Evolutionary conservation across 2,329 filamentous ascomycete genomes (phyloP).

Genomic region (Neurospora sp.): DNA sequence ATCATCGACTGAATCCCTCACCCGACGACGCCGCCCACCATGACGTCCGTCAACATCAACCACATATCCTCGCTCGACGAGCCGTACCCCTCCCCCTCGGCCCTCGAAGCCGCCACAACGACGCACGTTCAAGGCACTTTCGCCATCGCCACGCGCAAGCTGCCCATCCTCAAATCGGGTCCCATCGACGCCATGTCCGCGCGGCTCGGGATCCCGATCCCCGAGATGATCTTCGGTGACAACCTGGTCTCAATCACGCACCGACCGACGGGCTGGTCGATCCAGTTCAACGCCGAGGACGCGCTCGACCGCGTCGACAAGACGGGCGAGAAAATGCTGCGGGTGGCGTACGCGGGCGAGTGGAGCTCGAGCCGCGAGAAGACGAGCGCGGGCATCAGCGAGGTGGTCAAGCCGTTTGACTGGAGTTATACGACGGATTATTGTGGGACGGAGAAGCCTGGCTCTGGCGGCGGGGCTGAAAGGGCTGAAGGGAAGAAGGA

Average conservation of each 20-base stretch:
- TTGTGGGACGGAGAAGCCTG: constrained; percentile 47
- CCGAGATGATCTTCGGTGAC: constrained; percentile 99
- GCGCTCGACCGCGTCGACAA: constrained; percentile 90
- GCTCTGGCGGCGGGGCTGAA: not conserved
- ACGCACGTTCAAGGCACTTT: constrained; percentile 55
- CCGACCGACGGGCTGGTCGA: constrained; percentile 60
- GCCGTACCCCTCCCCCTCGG: constrained; percentile 42
- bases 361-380: constrained; percentile 64
- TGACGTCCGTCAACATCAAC: constrained; percentile 22
- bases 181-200: constrained; percentile 80
- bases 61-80: constrained; percentile 36
- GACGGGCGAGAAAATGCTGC: constrained; percentile 75
- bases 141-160: constrained; percentile 72
- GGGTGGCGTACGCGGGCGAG: constrained; percentile 83
- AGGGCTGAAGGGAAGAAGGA: not conserved
- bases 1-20: constrained; percentile 1
- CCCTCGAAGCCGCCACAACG: constrained; percentile 43
- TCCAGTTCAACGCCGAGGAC: constrained; percentile 76
- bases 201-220: constrained; percentile 73
- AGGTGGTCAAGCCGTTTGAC: constrained; percentile 92
- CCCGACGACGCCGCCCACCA: not conserved
- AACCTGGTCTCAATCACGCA: constrained; percentile 74
- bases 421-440: constrained; percentile 96
- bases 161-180: constrained; percentile 85
- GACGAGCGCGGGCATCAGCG: constrained; percentile 78